Evolutionary conservation across 2,329 filamentous ascomycete species (phyloP).

Genomic region (Penicillium sp.): DNA sequence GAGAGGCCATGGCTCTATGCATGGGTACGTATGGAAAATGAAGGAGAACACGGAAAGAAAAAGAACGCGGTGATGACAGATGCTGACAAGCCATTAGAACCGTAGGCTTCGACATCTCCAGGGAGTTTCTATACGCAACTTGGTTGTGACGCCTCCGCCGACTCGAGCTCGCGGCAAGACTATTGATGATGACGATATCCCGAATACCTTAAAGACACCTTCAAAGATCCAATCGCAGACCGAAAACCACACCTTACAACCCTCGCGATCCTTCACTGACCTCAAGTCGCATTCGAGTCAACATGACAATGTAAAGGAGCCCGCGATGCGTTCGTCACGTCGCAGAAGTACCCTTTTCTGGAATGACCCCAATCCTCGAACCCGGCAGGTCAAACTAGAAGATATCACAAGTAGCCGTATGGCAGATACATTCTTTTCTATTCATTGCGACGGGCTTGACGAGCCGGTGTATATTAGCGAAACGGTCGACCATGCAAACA

Average conservation of each 20-base stretch:
- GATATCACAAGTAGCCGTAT: constrained; percentile 67
- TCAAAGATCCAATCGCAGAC: constrained; percentile 61
- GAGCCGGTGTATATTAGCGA: constrained; percentile 92
- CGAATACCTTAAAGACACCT: constrained; percentile 63
- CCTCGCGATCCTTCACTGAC: constrained; percentile 59
- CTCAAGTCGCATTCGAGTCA: constrained; percentile 37
- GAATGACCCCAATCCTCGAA: constrained; percentile 57
- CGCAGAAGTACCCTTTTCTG: constrained; percentile 63
- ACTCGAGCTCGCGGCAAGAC: constrained; percentile 56
- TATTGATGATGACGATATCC: constrained; percentile 72
- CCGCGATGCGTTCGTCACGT: constrained; percentile 31
- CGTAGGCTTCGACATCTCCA: constrained; percentile 84
- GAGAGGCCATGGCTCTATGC: constrained; percentile 53
- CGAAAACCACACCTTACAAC: constrained; percentile 50
- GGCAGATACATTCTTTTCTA: constrained; percentile 84
- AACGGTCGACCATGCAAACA: constrained; percentile 73
- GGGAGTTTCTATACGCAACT: constrained; percentile 81
- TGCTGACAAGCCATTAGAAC: constrained; percentile 55
- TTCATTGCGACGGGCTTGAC: constrained; percentile 65
- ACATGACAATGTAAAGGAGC: constrained; percentile 15
- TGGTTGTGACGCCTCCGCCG: constrained; percentile 62
- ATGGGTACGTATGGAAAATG: constrained; percentile 45
- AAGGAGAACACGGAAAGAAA: neutral
- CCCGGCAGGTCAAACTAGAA: constrained; percentile 72
- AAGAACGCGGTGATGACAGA: neutral